Conservation (phyloP, 2,329 filamentous ascomycete genomes). For the Clarireedia paspali region DNA sequence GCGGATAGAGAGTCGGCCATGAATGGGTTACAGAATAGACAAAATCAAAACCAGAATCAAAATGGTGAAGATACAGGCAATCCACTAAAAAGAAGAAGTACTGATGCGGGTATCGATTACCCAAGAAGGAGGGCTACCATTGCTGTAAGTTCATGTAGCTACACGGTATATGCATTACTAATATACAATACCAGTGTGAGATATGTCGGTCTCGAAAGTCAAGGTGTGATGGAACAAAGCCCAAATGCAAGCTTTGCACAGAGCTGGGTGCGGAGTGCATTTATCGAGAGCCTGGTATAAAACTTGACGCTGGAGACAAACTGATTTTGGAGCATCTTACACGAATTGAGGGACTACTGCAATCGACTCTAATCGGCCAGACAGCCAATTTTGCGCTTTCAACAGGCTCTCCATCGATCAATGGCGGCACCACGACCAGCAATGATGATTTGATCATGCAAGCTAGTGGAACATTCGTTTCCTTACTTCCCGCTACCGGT, state of each 20-base stretch:
- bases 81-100: conserved; percentile 54
- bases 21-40: conserved; percentile 36
- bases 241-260: conserved; percentile 77
- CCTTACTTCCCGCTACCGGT: conserved; percentile 53
- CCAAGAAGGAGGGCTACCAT: conserved; percentile 58
- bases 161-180: neutral
- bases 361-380: conserved; percentile 53
- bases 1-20: conserved; percentile 33
- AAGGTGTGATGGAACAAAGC: conserved; percentile 69
- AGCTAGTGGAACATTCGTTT: conserved; percentile 38
- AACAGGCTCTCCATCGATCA: conserved; percentile 57
- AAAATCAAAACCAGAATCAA: conserved; percentile 9
- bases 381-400: conserved; percentile 47
- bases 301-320: conserved; percentile 80
- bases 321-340: conserved; percentile 72
- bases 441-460: conserved; percentile 46
- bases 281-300: conserved; percentile 79
- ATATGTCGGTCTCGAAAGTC: conserved; percentile 76
- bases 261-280: conserved; percentile 77
- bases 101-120: conserved; percentile 54
- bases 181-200: conserved; percentile 51
- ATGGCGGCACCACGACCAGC: conserved; percentile 53
- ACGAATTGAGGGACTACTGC: conserved; percentile 72
- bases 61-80: conserved; percentile 47
- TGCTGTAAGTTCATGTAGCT: conserved; percentile 42